Percentiles rank a stretch among this genome's conserved stretches.
These are phyloP conservation scores for Lophiotrema nucula DNA, from an alignment of 495 filamentous ascomycete genomes.

Conservation along the genomic window DNA sequence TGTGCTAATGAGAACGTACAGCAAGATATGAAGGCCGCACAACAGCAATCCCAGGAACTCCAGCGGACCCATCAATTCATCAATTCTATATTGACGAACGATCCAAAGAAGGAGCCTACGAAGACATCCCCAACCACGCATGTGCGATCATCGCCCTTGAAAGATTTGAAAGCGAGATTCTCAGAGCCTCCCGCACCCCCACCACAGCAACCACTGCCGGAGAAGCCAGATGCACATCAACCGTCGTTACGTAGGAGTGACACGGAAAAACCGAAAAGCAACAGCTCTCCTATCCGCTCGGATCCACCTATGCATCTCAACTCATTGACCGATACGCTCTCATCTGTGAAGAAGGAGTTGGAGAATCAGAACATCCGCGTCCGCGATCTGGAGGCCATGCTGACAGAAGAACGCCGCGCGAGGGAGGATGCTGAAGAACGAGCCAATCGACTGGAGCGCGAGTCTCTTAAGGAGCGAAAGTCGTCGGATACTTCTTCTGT, in stretches of 20 bases:
- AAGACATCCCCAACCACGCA: conserved; percentile 19
- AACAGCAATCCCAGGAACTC: conserved; percentile 82
- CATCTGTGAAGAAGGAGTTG: conserved; percentile 75
- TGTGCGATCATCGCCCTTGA: conserved; percentile 40
- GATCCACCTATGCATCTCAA: conserved; percentile 66
- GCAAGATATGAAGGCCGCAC: conserved; percentile 84
- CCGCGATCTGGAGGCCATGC: conserved; percentile 74
- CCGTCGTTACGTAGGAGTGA: conserved; percentile 68
- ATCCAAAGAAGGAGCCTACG: conserved; percentile 62
- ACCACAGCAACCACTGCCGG: conserved; percentile 84
- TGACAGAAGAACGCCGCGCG: conserved; percentile 76
- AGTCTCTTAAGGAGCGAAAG: conserved; percentile 38
- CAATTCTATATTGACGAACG: conserved; percentile 67
- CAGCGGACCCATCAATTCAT: conserved; percentile 78
- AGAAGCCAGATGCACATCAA: conserved; percentile 74
- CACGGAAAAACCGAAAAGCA: conserved; percentile 67
- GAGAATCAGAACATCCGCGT: conserved; percentile 74
- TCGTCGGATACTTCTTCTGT: conserved; percentile 36
- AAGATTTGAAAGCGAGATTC: conserved; percentile 67
- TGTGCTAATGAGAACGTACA: conserved; percentile 39
- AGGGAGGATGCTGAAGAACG: conserved; percentile 80
- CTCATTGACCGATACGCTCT: conserved; percentile 77
- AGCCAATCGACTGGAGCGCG: conserved; percentile 65
- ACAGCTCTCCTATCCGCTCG: conserved; percentile 47
- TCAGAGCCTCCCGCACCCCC: conserved; percentile 89